These are phyloP conservation scores for Pythium graminicola DNA, from an alignment of 352 stramenopile species.

Conservation along the genomic window DNA sequence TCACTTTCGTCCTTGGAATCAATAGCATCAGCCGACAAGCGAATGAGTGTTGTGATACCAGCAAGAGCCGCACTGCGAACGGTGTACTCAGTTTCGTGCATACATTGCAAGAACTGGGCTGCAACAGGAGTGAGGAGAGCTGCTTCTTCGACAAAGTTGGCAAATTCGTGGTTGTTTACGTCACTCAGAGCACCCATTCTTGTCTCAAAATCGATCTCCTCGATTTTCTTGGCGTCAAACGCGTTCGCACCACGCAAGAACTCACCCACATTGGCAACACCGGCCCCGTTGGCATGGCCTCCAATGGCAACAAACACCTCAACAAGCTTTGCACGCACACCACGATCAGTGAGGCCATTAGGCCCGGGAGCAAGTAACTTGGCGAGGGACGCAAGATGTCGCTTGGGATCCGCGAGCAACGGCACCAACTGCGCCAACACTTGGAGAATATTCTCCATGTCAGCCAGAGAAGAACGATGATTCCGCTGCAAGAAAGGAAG, in stretches of 20 bases:
- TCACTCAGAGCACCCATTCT: conserved; percentile 67
- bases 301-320: conserved; percentile 64
- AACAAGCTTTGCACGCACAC: conserved; percentile 55
- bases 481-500: conserved; percentile 81
- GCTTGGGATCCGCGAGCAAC: conserved; percentile 59
- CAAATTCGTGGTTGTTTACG: conserved; percentile 60
- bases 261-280: conserved; percentile 35
- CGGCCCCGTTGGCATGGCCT: conserved; percentile 26
- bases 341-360: conserved; percentile 64
- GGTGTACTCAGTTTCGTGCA: conserved; percentile 83
- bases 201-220: conserved; percentile 81
- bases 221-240: conserved; percentile 70
- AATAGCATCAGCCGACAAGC: conserved; percentile 28
- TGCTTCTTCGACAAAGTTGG: conserved; percentile 46
- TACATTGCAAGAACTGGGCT: conserved; percentile 71
- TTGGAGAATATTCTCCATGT: conserved; percentile 78
- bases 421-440: conserved; percentile 73
- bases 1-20: conserved; percentile 22
- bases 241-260: conserved; percentile 66
- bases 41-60: conserved; percentile 49
- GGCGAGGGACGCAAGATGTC: conserved; percentile 68
- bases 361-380: conserved; percentile 67
- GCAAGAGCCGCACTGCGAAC: conserved; percentile 66
- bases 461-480: conserved; percentile 58
- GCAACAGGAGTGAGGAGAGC: conserved; percentile 69